Evolutionary conservation across 108 stramenopile genomes (phyloP).

Genomic region (Cyclotella choctawhatcheeana): DNA sequence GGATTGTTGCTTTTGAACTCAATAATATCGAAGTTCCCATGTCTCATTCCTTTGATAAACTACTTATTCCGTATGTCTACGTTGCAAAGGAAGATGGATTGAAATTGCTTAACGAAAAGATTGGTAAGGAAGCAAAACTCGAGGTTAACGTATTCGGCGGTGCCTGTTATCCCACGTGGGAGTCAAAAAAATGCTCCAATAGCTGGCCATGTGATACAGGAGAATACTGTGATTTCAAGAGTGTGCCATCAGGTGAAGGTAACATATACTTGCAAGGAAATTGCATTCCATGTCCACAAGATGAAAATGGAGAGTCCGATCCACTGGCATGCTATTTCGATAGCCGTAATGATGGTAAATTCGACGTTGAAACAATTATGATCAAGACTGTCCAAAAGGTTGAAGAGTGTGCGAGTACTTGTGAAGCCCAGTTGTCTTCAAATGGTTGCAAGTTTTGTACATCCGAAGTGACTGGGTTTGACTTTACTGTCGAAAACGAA

Average conservation of each 20-base stretch:
- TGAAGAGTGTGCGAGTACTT: background rate
- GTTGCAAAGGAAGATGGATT: background rate
- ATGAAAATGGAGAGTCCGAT: background rate
- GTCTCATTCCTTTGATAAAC: background rate
- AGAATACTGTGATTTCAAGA: background rate
- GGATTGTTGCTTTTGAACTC: background rate
- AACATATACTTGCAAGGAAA: background rate
- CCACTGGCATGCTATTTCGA: slow-evolving; percentile 14
- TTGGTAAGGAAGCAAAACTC: background rate
- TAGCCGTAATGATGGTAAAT: background rate
- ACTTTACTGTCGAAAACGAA: background rate
- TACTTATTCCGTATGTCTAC: background rate
- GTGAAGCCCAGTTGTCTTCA: background rate
- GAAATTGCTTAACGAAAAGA: background rate
- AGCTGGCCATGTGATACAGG: background rate
- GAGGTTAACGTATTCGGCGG: background rate
- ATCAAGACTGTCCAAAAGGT: slow-evolving; percentile 2
- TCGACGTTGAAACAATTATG: background rate
- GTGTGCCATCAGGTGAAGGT: background rate
- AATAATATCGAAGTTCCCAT: background rate
- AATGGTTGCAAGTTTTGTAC: slow-evolving; percentile 8
- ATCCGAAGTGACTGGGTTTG: slow-evolving; percentile 1
- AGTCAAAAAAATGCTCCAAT: background rate
- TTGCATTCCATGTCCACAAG: slow-evolving; percentile 1
- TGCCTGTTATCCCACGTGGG: background rate